Evolutionary conservation across 2,329 filamentous ascomycete species (phyloP), one percentile per base, ranked within the genome.

Genomic region (Aspergillus ibericus): DNA sequence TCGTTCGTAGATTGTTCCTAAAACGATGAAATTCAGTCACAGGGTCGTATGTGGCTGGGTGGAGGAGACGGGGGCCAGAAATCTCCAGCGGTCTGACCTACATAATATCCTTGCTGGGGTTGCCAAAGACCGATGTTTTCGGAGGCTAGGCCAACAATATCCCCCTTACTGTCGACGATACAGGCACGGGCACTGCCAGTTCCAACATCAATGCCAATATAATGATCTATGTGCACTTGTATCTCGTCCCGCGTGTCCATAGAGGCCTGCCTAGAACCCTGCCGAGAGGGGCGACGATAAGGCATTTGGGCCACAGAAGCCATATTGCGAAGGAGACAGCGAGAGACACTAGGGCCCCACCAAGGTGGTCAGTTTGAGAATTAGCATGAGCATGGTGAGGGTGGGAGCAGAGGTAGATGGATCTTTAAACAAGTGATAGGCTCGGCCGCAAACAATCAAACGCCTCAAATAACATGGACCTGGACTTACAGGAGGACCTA

Each of bases 1-100:
- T 99, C 91, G 52, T 88, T 91, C 0, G 95, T 98, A 15, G 93
- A 98, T 93, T 99, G 95, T 81, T 99, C 95, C 92, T 89, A 60
- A 8, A 44, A 2, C 15, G 27, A n/a, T 29, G 15, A 16, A 16
- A 81, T 52, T 63, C 40, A 60, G 55, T 22, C 29, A n/a, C 53
- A 55, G 51, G 59, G 59, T 63, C 32, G 55, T 16, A 53, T 10
- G 44, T 27, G 44, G 15, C n/a, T 13, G 27, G 18, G 5, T 5
- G 13, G 22, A n/a, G 35, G 52, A 51, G 12, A 22, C 9, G 25
- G 25, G 16, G 10, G 12, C 27, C 13, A 42, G 22, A n/a, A 40
- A 15, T 32, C 7, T 29, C 27, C 35, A 20, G 8, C 27, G 6
- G 15, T 15, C 49, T 25, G 5, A 57, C 83, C 48, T 78, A 89